Percentiles rank a stretch among this genome's conserved stretches.
Conservation (phyloP, 768 basidiomycete genomes). For the Xerocomellus intermedius region DNA sequence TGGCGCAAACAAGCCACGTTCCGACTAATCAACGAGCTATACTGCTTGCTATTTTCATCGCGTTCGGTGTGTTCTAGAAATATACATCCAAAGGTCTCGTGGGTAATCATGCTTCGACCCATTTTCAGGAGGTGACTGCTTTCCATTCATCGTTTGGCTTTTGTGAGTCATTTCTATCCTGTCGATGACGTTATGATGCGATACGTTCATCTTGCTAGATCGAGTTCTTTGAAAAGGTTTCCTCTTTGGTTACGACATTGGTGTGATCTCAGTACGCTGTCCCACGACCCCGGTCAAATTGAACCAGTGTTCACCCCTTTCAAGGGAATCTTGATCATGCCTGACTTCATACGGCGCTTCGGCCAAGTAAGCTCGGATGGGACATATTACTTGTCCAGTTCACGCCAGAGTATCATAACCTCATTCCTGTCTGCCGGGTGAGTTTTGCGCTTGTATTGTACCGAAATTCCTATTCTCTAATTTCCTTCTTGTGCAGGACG, state of each 20-base stretch:
- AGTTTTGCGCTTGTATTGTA: background rate
- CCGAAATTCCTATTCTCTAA: background rate
- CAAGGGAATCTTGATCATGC: constrained; percentile 17
- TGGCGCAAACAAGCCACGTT: constrained; percentile 3
- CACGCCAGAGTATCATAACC: constrained; percentile 17
- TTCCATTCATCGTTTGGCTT: background rate
- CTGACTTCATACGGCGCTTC: constrained; percentile 14
- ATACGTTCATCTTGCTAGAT: background rate
- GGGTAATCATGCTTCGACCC: background rate
- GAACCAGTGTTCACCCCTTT: background rate
- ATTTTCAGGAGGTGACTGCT: constrained; percentile 6
- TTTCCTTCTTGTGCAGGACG: constrained; percentile 2
- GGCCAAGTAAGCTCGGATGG: constrained; percentile 8
- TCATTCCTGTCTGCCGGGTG: constrained; percentile 18
- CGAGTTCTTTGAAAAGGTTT: constrained; percentile 7
- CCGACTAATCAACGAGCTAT: constrained; percentile 12
- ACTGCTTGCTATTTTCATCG: constrained; percentile 14
- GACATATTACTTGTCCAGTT: constrained; percentile 15
- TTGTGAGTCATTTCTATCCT: background rate
- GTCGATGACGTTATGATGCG: background rate
- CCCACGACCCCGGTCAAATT: background rate
- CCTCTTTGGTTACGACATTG: constrained; percentile 16
- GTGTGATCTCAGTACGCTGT: constrained; percentile 13
- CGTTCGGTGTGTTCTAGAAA: constrained; percentile 8
- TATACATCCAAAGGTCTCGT: background rate